Conservation (phyloP, 768 basidiomycete genomes). For the Peribolospora baueri region DNA sequence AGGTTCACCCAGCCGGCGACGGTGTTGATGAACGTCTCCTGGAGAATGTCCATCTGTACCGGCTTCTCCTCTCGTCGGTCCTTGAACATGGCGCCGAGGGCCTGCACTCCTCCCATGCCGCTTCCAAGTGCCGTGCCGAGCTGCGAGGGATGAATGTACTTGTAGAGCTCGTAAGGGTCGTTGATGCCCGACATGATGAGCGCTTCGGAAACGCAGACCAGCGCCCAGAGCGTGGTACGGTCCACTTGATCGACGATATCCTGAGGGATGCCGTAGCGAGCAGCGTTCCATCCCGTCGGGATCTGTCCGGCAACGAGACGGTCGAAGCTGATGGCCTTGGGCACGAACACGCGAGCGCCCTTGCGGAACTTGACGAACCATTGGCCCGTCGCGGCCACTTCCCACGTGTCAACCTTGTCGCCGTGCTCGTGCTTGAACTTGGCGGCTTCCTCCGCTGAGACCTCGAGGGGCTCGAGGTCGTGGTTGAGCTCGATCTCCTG, state of each 20-base stretch:
- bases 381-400: conserved; percentile 44
- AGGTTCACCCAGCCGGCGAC: conserved; percentile 96
- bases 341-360: conserved; percentile 73
- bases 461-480: conserved; percentile 87
- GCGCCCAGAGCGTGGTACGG: conserved; percentile 76
- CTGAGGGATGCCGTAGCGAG: conserved; percentile 84
- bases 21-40: conserved; percentile 99
- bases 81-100: conserved; percentile 90
- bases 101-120: conserved; percentile 89
- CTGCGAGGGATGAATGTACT: conserved; percentile 87
- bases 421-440: conserved; percentile 94
- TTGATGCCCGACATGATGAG: conserved; percentile 91
- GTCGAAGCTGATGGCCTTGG: conserved; percentile 85
- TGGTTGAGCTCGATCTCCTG: conserved; percentile 92
- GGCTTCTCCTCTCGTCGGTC: conserved; percentile 95
- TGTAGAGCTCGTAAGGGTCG: conserved; percentile 92
- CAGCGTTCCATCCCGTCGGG: conserved; percentile 91
- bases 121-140: conserved; percentile 83
- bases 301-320: conserved; percentile 87
- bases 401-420: conserved; percentile 85
- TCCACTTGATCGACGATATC: conserved; percentile 91
- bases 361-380: conserved; percentile 99
- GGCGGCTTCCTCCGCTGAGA: conserved; percentile 65
- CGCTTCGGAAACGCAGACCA: conserved; percentile 82
- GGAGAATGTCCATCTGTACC: conserved; percentile 91